A percentile compares a stretch with the other conserved stretches of the same genome.
Evolutionary conservation across 257 asterid species (phyloP).

Genomic region (Solanum chaucha): DNA sequence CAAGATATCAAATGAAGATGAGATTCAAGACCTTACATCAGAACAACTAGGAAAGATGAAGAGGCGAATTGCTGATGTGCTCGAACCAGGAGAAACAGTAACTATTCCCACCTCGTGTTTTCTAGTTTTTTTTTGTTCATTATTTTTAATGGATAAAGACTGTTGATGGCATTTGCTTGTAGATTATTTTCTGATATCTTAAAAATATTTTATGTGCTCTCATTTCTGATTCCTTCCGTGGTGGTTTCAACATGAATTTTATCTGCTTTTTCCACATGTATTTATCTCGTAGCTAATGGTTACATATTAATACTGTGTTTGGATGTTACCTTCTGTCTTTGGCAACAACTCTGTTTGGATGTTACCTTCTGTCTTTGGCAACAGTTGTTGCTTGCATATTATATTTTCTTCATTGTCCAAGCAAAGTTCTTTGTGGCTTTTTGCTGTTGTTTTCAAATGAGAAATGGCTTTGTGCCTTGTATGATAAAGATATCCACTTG

Average conservation of each 20-base stretch:
- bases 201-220: background rate
- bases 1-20: slow-evolving; percentile 27
- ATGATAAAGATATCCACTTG: background rate
- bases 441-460: background rate
- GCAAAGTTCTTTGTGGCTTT: background rate
- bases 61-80: slow-evolving; percentile 82
- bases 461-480: background rate
- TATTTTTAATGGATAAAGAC: background rate
- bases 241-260: background rate
- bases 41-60: slow-evolving; percentile 72
- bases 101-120: slow-evolving; percentile 2
- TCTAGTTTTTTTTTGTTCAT: background rate
- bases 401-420: background rate
- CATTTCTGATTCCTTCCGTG: background rate
- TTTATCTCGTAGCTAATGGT: background rate
- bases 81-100: slow-evolving; percentile 91
- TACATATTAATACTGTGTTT: background rate
- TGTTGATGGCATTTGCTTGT: background rate
- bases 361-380: background rate
- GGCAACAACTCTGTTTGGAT: too few relatives aligned
- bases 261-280: background rate
- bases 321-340: background rate
- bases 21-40: slow-evolving; percentile 53
- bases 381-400: background rate
- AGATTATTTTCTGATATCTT: background rate